Base-by-base conservation (phyloP, 345 rosid species). In the Lenwebbia sp. region DNA sequence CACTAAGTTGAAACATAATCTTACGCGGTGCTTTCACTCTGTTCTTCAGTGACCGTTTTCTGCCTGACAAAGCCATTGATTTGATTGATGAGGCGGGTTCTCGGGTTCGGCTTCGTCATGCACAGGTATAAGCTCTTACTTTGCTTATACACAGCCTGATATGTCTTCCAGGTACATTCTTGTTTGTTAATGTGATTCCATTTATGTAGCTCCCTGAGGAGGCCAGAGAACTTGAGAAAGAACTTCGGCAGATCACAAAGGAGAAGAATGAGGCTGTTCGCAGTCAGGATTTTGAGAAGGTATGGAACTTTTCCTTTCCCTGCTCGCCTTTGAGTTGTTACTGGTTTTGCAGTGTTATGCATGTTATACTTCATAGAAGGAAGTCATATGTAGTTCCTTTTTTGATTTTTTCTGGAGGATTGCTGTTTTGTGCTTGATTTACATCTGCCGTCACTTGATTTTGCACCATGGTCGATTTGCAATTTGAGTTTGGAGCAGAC, bases 261-360 rank as follows among this genome's bases (percentile, higher is more conserved):
- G 99, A 96, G 89, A 98, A 98, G 92, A 96, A 98, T 70, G 98
- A 98, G 90, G 97, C 99, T 86, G 98, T 95, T 82, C 95, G 98
- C 25, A 81, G 94, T 91, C 99, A 98, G 89, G 99, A 96, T 92
- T 98, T 96, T 62, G 98, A 98, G 90, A 98, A 94, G 99, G 99
- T 96, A 56, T 70, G 50, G 23, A 17, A 26, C 41, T 55, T 22
- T 50, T 56, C 83, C 62, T 82, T 85, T 58, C 49, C 33, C 26
- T 54, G 44, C 87, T 55, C 40, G 23, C 44, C 25, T 23, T 37
- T 37, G 75, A 13, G 50, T 82, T 82, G 37, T 26, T 82, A 7
- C 54, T 22, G 10, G 33, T 60, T 33, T 33, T 49, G 40, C 47
- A 37, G 47, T 70, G 47, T 70, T 37, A 37, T 19, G 81, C 81